Base-by-base conservation (phyloP, 1,139 yeast genomes). In the Geotrichum histeridarum region DNA sequence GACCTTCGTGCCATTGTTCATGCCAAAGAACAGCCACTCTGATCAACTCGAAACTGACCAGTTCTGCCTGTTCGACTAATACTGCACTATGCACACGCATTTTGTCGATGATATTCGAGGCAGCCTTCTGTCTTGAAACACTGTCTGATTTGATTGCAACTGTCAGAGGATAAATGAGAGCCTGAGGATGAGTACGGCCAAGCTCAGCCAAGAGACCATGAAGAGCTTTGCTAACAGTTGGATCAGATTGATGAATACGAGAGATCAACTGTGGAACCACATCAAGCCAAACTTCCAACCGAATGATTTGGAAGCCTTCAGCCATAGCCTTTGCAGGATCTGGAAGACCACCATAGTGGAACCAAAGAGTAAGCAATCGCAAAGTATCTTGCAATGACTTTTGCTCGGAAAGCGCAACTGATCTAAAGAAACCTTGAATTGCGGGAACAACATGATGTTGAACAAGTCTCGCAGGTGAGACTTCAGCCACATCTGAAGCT, bases 21-120 rank as follows among this genome's bases (percentile, higher is more conserved):
- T 90, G 96, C 98, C 99, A 91, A 60, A 93, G 73, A 1, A 93
- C 97, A 0, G 98, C 97, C 14, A 90, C 96, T 61, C 99, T 76
- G 60, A 94, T 91, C 58, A 94, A 79, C 65, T 94, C 99, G 61
- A 83, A 84, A 73, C 96, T 86, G 15, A 93, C 97, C 57, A 91
- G 70, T 63, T 90, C 96, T 0, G 98, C 91, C 67, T 94, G 98
- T 60, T 86, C 91, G 27, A 94, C 97, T 59, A 94, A 75, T 0
- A 74, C 73, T 0, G 97, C 80, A 48, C 96, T 87, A 63, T 94
- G 97, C 2, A 86, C 78, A 61, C 95, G 76, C 95, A 94, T 88
- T 66, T 89, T 89, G 60, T 90, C 96, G 62, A 94, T 84, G 56
- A 94, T 90, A 0, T 91, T 86, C 60, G 84, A 75, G 0, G 99